Conservation (phyloP, 2,329 filamentous ascomycete genomes). For the Fusarium caatingaense region DNA sequence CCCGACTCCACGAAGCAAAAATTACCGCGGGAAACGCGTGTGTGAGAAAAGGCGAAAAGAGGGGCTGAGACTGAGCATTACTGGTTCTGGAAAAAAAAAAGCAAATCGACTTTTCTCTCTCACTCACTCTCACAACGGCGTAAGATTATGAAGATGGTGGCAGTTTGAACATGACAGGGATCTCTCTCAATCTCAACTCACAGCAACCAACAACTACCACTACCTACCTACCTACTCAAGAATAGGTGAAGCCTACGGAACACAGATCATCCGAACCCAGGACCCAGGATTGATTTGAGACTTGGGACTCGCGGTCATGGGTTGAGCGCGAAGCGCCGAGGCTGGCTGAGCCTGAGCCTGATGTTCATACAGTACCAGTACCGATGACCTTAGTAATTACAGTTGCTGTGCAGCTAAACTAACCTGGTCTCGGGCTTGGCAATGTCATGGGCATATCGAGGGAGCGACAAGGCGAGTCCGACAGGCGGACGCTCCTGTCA, state of each 20-base stretch:
- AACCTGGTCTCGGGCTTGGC: background rate
- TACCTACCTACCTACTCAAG: background rate
- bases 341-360: constrained; percentile 6
- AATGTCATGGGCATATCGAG: background rate
- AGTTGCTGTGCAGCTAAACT: background rate
- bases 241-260: constrained; percentile 6
- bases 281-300: background rate
- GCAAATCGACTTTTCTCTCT: constrained; percentile 15
- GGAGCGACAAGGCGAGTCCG: background rate
- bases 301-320: constrained; percentile 12
- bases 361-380: background rate
- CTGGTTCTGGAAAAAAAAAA: constrained; percentile 9
- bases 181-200: constrained; percentile 7
- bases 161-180: constrained; percentile 19
- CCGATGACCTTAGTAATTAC: background rate
- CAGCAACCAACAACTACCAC: constrained; percentile 11
- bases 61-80: constrained; percentile 4
- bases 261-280: constrained; percentile 7
- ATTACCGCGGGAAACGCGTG: constrained; percentile 4
- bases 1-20: background rate
- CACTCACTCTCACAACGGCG: background rate
- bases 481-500: constrained; percentile 9
- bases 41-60: constrained; percentile 10
- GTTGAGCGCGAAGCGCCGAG: constrained; percentile 25
- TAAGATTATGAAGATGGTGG: constrained; percentile 12